Base-by-base conservation (phyloP, 2,329 filamentous ascomycete species). In the Venturia carpophila region DNA sequence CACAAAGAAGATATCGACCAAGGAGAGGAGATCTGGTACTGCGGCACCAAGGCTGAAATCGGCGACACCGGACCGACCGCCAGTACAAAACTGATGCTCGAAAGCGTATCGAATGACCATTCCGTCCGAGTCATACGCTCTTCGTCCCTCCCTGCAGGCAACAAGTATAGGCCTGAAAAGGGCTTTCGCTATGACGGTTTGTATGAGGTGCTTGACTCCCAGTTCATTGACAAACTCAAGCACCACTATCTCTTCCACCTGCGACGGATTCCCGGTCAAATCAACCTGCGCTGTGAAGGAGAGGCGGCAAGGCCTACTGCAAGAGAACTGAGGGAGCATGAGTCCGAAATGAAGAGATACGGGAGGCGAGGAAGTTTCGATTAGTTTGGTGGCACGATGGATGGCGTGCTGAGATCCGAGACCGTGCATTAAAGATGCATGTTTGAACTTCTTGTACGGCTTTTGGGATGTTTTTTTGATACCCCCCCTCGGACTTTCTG, bases 121-220 rank as follows among this genome's bases (percentile, higher is more conserved):
- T 75, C 77, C 0, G 76, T 86, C 3, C 76, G 84, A 1, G 78
- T 86, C 3, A 74, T 86, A 6, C 78, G 84, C 1, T 79, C 79
- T 0, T 69, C 71, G 5, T 77, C 79, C 21, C 71, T 79, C 1
- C 37, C 49, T 13, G 30, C 19, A 0, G 63, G 64, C 1, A 78
- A 78, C 21, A 67, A 65, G 0, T 83, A 78, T 64, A 74, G 79
- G 0, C 84, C 84, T 0, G 66, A 70, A 0, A 67, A 73, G 11
- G 83, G 83, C 0, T 75, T 83, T n/a, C 73, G 84, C 1, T 86
- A 86, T 63, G 83, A 86, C 70, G 84, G 84, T 0, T 70, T 86
- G 0, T 87, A 86, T 67, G 69, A 73, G 6, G 78, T 85, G 5
- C 73, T 72, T 0, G 69, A 66, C 2, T 75, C 74, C 60, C 70